Evolutionary conservation across 345 rosid genomes (phyloP).

Genomic region (Ceriops decandra): DNA sequence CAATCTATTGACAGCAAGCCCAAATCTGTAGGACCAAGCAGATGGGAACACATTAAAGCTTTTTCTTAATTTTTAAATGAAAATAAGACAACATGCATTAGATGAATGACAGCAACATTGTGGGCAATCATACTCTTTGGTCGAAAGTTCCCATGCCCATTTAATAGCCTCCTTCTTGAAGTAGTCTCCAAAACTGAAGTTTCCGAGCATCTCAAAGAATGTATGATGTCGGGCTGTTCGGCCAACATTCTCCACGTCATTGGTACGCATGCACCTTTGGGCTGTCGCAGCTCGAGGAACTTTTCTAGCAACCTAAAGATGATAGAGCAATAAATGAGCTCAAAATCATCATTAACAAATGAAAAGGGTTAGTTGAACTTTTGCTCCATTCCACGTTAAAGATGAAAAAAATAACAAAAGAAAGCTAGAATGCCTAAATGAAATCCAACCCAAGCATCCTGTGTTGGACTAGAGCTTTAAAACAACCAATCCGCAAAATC

Average conservation of each 20-base stretch:
- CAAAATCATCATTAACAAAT: not conserved
- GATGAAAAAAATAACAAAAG: not conserved
- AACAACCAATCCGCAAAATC: no score
- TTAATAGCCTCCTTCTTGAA: slow-evolving; percentile 85
- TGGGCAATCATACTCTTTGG: slow-evolving; percentile 50
- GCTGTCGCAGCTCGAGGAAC: slow-evolving; percentile 83
- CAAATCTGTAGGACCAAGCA: slow-evolving; percentile 43
- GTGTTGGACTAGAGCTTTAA: no score
- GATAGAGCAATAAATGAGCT: slow-evolving; percentile 8
- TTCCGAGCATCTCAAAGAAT: slow-evolving; percentile 97
- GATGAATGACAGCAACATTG: slow-evolving; percentile 4
- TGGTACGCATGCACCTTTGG: slow-evolving; percentile 89
- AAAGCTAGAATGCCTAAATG: not conserved
- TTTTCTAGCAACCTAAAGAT: slow-evolving; percentile 68
- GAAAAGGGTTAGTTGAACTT: not conserved
- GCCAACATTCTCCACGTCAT: slow-evolving; percentile 95
- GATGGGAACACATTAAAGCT: no score
- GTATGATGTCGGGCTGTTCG: slow-evolving; percentile 84
- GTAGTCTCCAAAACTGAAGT: slow-evolving; percentile 96
- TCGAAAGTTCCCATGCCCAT: slow-evolving; percentile 99
- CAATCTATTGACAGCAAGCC: slow-evolving; percentile 58
- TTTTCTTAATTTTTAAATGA: not conserved
- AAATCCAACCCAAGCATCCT: no score
- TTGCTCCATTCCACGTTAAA: not conserved
- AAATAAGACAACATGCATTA: not conserved